A percentile compares a stretch with the other conserved stretches of the same genome.
Evolutionary conservation across 2,329 filamentous ascomycete genomes (phyloP).

Genomic region (Emergomyces africanus): DNA sequence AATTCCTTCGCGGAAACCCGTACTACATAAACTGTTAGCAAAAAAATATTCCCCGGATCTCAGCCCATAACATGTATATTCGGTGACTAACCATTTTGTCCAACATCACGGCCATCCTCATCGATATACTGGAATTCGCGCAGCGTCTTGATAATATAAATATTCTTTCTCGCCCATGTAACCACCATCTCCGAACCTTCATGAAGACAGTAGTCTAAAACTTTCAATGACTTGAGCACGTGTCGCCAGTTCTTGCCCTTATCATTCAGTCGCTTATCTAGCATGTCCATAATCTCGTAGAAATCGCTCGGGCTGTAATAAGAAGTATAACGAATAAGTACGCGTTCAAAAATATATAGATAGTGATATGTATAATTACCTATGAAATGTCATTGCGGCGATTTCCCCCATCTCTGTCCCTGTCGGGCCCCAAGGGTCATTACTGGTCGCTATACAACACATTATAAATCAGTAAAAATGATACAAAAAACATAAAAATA

Average conservation of each 20-base stretch:
- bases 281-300: slow-evolving; percentile 99
- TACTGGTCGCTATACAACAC: slow-evolving; percentile 69
- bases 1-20: slow-evolving; percentile 93
- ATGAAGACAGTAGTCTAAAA: slow-evolving; percentile 94
- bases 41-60: neutral
- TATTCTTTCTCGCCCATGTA: slow-evolving; percentile 94
- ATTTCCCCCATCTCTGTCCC: slow-evolving; percentile 99
- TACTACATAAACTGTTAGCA: slow-evolving; percentile 42
- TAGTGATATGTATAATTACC: slow-evolving; percentile 47
- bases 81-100: slow-evolving; percentile 68
- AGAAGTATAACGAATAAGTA: neutral
- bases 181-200: slow-evolving; percentile 94
- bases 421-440: slow-evolving; percentile 96
- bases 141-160: slow-evolving; percentile 97
- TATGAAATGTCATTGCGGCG: slow-evolving; percentile 93
- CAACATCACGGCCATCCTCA: slow-evolving; percentile 88
- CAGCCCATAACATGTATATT: neutral
- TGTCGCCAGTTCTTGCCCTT: slow-evolving; percentile 99
- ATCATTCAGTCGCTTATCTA: slow-evolving; percentile 96
- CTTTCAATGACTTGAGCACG: slow-evolving; percentile 92
- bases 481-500: neutral
- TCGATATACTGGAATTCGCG: slow-evolving; percentile 95
- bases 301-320: slow-evolving; percentile 73
- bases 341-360: neutral
- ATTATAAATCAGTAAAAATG: neutral